A percentile compares a stretch with the other conserved stretches of the same genome.
Conservation (phyloP, 2,329 filamentous ascomycete species). For the Xylariaceae sp. region DNA sequence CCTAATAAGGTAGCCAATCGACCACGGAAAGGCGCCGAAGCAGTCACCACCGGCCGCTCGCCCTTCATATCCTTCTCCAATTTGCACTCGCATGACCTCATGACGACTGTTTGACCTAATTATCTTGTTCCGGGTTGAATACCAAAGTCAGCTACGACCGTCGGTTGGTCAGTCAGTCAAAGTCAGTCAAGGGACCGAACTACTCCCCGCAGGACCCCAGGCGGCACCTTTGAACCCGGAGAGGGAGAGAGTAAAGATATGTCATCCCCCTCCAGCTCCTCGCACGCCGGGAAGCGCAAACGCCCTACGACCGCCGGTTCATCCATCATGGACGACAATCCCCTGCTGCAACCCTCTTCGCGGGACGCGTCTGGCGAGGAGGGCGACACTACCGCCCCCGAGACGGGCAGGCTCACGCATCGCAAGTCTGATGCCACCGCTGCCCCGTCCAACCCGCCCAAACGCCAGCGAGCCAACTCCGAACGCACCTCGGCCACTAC, state of each 20-base stretch:
- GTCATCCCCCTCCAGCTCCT: conserved; percentile 54
- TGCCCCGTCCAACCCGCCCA: conserved; percentile 53
- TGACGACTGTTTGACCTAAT: background rate
- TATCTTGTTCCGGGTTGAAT: too few relatives aligned
- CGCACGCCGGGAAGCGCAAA: conserved; percentile 70
- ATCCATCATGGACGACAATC: conserved; percentile 49
- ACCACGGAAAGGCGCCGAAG: too few relatives aligned
- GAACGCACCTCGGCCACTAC: conserved; percentile 41
- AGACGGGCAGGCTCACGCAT: conserved; percentile 50
- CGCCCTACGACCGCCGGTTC: conserved; percentile 53
- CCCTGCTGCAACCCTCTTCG: conserved; percentile 63
- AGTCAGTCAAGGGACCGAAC: background rate
- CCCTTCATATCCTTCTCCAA: too few relatives aligned
- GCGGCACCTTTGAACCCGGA: too few relatives aligned
- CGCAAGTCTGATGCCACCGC: conserved; percentile 47
- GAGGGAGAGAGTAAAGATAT: conserved; percentile 34
- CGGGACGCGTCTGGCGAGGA: conserved; percentile 81
- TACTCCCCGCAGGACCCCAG: too few relatives aligned
- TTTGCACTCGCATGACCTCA: too few relatives aligned
- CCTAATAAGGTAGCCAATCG: too few relatives aligned
- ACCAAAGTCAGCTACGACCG: too few relatives aligned
- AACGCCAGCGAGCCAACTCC: conserved; percentile 70
- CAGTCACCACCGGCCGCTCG: too few relatives aligned
- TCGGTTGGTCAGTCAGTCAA: background rate
- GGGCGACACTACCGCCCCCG: conserved; percentile 64